These are phyloP conservation scores for Lindgomyces ingoldianus DNA, from an alignment of 495 filamentous ascomycete genomes.

Conservation along the genomic window DNA sequence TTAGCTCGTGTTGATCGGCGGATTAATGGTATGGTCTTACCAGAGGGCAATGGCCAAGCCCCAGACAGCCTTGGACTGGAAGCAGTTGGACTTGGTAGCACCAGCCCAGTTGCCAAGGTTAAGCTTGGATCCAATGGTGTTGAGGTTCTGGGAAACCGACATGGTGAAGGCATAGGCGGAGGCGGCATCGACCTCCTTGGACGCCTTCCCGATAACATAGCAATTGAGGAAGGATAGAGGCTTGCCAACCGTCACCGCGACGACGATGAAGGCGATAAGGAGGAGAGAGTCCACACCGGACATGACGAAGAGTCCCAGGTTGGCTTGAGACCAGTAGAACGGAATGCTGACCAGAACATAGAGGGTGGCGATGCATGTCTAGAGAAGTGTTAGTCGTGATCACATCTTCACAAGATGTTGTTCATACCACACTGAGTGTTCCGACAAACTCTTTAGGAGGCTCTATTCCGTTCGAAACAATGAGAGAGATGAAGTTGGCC, in stretches of 20 bases:
- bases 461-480: slow-evolving; percentile 62
- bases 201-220: slow-evolving; percentile 44
- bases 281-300: slow-evolving; percentile 65
- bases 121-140: slow-evolving; percentile 46
- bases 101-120: slow-evolving; percentile 64
- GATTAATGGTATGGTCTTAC: slow-evolving; percentile 46
- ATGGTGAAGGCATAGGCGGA: slow-evolving; percentile 47
- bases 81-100: slow-evolving; percentile 69
- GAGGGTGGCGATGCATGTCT: slow-evolving; percentile 75
- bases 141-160: slow-evolving; percentile 46
- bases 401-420: background rate
- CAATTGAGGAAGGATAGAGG: slow-evolving; percentile 80
- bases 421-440: slow-evolving; percentile 74
- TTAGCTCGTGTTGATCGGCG: background rate
- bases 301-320: slow-evolving; percentile 70
- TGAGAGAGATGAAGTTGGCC: slow-evolving; percentile 78
- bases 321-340: slow-evolving; percentile 69
- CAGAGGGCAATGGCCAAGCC: slow-evolving; percentile 81
- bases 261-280: slow-evolving; percentile 69
- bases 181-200: slow-evolving; percentile 35
- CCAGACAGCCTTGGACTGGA: slow-evolving; percentile 87
- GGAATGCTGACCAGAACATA: slow-evolving; percentile 75
- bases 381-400: slow-evolving; percentile 16
- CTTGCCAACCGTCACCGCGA: slow-evolving; percentile 72
- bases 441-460: slow-evolving; percentile 75